Evolutionary conservation across 257 asterid genomes (phyloP).

Genomic region (Mitragyna speciosa): DNA sequence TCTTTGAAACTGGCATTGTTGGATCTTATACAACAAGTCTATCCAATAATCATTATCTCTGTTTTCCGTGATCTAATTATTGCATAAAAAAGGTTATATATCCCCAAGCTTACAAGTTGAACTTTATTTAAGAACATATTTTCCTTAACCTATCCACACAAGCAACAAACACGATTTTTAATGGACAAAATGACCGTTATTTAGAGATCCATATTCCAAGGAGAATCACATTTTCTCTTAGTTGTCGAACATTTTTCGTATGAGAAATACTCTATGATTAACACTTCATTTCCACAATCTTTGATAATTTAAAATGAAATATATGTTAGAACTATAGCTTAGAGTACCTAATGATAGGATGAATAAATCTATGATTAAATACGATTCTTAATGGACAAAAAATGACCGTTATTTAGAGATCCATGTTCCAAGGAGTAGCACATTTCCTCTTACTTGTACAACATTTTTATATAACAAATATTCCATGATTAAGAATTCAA

Average conservation of each 20-base stretch:
- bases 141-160: neutral
- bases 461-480: neutral
- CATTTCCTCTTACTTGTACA: neutral
- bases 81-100: neutral
- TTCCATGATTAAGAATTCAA: neutral
- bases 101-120: neutral
- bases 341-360: too few relatives aligned
- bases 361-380: too few relatives aligned
- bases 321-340: too few relatives aligned
- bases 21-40: too few relatives aligned
- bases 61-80: neutral
- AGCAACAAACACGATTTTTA: too few relatives aligned
- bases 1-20: too few relatives aligned
- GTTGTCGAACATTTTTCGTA: neutral
- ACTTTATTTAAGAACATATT: too few relatives aligned
- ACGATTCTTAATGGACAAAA: neutral
- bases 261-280: neutral
- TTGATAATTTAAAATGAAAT: too few relatives aligned
- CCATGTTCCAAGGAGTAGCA: neutral
- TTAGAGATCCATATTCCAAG: neutral
- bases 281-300: neutral
- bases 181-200: neutral
- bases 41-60: neutral
- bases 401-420: neutral
- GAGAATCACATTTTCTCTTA: neutral